Conservation (phyloP, 805 yeast genomes). For the Candida arabinofermentans region DNA sequence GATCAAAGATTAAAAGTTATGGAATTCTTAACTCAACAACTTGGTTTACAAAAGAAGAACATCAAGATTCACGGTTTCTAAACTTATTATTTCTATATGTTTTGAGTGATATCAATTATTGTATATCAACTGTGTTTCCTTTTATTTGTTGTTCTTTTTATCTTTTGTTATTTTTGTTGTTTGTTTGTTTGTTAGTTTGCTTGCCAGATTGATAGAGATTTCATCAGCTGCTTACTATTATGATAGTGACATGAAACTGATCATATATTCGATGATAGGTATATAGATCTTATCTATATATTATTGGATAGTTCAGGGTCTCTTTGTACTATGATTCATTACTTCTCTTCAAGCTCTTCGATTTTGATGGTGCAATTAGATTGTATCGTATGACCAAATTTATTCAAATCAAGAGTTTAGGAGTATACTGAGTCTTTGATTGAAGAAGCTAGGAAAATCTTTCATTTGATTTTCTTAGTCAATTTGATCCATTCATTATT, state of each 20-base stretch:
- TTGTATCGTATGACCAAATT: too few relatives aligned
- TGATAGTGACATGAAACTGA: not conserved
- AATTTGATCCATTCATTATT: too few relatives aligned
- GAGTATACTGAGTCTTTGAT: too few relatives aligned
- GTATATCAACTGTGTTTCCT: not conserved
- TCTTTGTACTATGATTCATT: too few relatives aligned
- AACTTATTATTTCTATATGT: conserved; percentile 12
- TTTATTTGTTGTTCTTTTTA: not conserved
- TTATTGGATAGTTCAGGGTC: too few relatives aligned
- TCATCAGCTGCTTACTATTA: not conserved
- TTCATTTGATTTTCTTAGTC: too few relatives aligned
- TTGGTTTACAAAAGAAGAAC: conserved; percentile 90
- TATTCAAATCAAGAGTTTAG: too few relatives aligned
- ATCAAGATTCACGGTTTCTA: conserved; percentile 98
- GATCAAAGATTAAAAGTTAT: conserved; percentile 96
- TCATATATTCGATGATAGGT: not conserved
- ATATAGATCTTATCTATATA: too few relatives aligned
- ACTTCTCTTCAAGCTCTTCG: too few relatives aligned
- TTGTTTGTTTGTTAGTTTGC: not conserved
- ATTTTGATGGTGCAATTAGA: too few relatives aligned
- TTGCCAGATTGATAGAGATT: not conserved
- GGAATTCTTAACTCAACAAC: conserved; percentile 83
- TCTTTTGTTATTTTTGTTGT: not conserved
- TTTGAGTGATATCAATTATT: not conserved
- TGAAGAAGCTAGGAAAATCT: too few relatives aligned